These are phyloP conservation scores for Crassisporium funariophilum DNA, from an alignment of 768 basidiomycete genomes.

Conservation along the genomic window DNA sequence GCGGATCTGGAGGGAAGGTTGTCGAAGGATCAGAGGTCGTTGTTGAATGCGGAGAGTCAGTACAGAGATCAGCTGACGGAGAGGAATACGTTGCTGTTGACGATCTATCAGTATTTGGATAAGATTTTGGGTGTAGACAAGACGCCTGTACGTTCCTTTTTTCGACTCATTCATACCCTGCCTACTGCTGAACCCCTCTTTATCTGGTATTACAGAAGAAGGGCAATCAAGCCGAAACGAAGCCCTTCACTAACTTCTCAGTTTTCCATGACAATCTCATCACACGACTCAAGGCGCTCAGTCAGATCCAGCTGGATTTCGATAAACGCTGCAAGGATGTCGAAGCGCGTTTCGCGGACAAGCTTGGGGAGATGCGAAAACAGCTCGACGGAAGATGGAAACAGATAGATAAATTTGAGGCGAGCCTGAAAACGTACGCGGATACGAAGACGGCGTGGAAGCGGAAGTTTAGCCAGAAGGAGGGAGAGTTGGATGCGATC, in stretches of 20 bases:
- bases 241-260: conserved; percentile 90
- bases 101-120: conserved; percentile 94
- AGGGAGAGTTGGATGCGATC: conserved; percentile 86
- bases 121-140: conserved; percentile 90
- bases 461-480: conserved; percentile 76
- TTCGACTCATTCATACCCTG: background rate
- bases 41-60: conserved; percentile 73
- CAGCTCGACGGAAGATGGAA: conserved; percentile 89
- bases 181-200: background rate
- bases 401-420: conserved; percentile 92
- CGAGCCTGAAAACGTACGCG: conserved; percentile 76
- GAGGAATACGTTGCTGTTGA: conserved; percentile 86
- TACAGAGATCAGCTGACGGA: conserved; percentile 93
- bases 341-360: conserved; percentile 72
- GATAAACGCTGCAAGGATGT: conserved; percentile 83
- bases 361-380: conserved; percentile 76
- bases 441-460: conserved; percentile 86
- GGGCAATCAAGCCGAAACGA: conserved; percentile 75
- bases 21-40: conserved; percentile 76
- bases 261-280: conserved; percentile 96
- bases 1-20: conserved; percentile 79
- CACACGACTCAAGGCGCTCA: conserved; percentile 80
- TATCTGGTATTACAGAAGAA: conserved; percentile 68
- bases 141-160: conserved; percentile 70
- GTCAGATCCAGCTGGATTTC: conserved; percentile 83